Conservation (phyloP, 345 rosid species). For the Viola odorata region DNA sequence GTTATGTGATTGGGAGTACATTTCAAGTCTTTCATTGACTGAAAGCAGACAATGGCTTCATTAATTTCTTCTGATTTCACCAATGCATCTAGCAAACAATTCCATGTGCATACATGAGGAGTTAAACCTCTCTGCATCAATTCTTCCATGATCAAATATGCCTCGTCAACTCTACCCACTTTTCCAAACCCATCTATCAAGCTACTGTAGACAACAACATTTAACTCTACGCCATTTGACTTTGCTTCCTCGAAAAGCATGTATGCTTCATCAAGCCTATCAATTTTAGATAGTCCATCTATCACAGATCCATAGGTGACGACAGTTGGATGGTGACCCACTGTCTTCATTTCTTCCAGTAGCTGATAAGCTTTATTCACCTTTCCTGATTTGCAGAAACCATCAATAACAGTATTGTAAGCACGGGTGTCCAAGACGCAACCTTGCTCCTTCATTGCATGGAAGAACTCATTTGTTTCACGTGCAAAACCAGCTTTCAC, state of each 20-base stretch:
- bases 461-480: conserved; percentile 68
- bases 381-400: conserved; percentile 91
- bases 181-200: conserved; percentile 95
- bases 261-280: conserved; percentile 96
- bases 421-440: conserved; percentile 77
- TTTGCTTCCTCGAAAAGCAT: conserved; percentile 98
- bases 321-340: conserved; percentile 69
- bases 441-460: conserved; percentile 90
- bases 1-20: conserved; percentile 70
- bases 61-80: conserved; percentile 83
- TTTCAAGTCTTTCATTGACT: conserved; percentile 71
- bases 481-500: conserved; percentile 79
- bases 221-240: conserved; percentile 58
- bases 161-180: conserved; percentile 95
- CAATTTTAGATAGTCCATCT: conserved; percentile 85
- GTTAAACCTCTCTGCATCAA: conserved; percentile 87
- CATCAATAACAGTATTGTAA: conserved; percentile 77
- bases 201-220: conserved; percentile 76
- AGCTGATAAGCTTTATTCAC: conserved; percentile 87
- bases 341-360: conserved; percentile 93
- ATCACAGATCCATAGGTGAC: conserved; percentile 88
- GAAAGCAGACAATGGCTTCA: conserved; percentile 85
- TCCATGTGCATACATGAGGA: conserved; percentile 81
- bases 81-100: conserved; percentile 88
- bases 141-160: conserved; percentile 90